Base-by-base conservation (phyloP, 495 filamentous ascomycete species). In the Lindgomyces ingoldianus region DNA sequence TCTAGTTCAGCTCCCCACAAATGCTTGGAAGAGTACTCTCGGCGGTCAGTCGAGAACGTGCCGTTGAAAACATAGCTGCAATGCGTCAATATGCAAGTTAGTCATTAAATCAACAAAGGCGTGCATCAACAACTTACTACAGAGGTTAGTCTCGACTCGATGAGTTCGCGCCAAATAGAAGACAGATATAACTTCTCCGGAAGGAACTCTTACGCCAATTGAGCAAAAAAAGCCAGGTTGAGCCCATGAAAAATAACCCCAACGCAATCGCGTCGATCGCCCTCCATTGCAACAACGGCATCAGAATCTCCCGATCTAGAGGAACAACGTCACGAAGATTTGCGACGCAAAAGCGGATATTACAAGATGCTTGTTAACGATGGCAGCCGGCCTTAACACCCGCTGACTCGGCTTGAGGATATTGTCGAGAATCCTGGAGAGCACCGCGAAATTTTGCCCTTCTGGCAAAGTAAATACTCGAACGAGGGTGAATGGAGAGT, bases 131-230 rank as follows among this genome's bases (percentile, higher is more conserved):
- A 51, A 51, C 48, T 51, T 8, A 51, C 48, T 51, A 51, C n/a
- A 51, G 48, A 51, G 27, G 48, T 51, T 24, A n/a, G 27, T 22
- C 27, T 51, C 22, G 25, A 24, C 48, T 51, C 16, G 48, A 51
- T 51, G 25, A 51, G 48, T 51, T 51, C 48, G 48, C 48, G 48
- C 48, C 48, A 51, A 51, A 51, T 18, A 24, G 27, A 18, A 51
- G 27, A 51, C 22, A 51, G 48, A 51, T 51, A 51, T 24, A 51
- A 24, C 48, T 51, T 51, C 48, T 51, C 48, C n/a, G 22, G 48
- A 51, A 51, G 48, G 51, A 57, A 42, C 53, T 57, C 25, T 57
- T 57, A 57, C 30, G 30, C 19, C 19, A 57, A 42, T 57, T 57
- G 4, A 57, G 53, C 19, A 24, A 57, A 57, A 36, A 57, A 57